phyloP scores from a whole-genome alignment of 2,329 filamentous ascomycete genomes.

The Calonectria fujianensis region DNA sequence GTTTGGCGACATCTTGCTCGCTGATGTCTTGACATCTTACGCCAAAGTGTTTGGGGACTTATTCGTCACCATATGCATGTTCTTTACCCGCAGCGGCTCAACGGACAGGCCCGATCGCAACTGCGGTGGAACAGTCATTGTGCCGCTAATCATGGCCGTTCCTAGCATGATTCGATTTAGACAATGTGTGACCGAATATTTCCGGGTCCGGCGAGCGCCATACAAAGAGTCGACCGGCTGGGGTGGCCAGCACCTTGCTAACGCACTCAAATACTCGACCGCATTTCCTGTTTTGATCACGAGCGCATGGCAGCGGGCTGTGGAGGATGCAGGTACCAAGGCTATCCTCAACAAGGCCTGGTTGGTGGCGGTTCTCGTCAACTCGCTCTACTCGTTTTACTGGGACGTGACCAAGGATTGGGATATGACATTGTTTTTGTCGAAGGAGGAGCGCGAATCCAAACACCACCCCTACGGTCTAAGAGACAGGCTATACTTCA shows the following conservation, averaged over 20 bases:
- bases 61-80: slow-evolving; percentile 94
- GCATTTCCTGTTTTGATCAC: slow-evolving; percentile 94
- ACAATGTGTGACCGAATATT: slow-evolving; percentile 93
- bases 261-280: slow-evolving; percentile 95
- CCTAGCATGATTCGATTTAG: slow-evolving; percentile 91
- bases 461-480: slow-evolving; percentile 85
- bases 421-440: slow-evolving; percentile 90
- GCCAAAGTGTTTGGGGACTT: slow-evolving; percentile 93
- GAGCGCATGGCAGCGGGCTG: slow-evolving; percentile 82
- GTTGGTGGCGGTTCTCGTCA: slow-evolving; percentile 84
- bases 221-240: slow-evolving; percentile 77
- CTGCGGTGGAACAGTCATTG: slow-evolving; percentile 86
- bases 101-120: slow-evolving; percentile 87
- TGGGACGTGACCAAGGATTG: slow-evolving; percentile 98
- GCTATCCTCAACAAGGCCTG: slow-evolving; percentile 74
- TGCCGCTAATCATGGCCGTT: slow-evolving; percentile 88
- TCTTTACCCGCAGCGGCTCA: slow-evolving; percentile 81
- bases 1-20: slow-evolving; percentile 94
- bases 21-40: slow-evolving; percentile 96
- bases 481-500: slow-evolving; percentile 83
- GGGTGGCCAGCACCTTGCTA: slow-evolving; percentile 92
- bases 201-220: slow-evolving; percentile 78
- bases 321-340: slow-evolving; percentile 64
- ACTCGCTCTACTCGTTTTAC: slow-evolving; percentile 97
- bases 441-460: slow-evolving; percentile 72